phyloP scores from a whole-genome alignment of 805 yeast genomes.

The Diddensiella caesifluorescens region DNA sequence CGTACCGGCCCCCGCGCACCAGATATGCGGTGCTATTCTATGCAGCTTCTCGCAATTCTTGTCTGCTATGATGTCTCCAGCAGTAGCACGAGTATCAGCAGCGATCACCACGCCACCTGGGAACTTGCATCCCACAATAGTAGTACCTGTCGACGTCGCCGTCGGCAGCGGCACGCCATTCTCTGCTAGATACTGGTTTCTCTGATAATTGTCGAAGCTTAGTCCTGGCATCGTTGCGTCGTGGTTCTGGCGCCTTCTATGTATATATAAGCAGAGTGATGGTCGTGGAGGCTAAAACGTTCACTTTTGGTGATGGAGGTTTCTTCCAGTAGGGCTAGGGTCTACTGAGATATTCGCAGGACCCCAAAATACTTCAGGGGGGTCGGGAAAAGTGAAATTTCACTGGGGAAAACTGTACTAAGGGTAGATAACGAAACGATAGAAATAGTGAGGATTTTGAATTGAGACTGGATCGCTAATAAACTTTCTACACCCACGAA shows the following conservation, averaged over 20 bases:
- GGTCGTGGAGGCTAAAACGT: no score
- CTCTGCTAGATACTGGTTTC: constrained; percentile 70
- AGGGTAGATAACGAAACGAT: no score
- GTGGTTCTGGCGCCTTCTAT: not conserved
- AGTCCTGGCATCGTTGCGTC: constrained; percentile 68
- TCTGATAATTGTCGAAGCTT: constrained; percentile 87
- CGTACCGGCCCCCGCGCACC: constrained; percentile 99
- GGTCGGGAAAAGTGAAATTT: no score
- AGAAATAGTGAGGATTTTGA: no score
- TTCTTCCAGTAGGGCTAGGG: no score
- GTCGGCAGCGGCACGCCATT: constrained; percentile 74
- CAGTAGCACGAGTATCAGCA: constrained; percentile 97
- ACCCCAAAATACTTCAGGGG: no score
- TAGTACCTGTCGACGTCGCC: constrained; percentile 98
- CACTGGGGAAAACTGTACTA: no score
- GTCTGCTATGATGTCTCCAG: constrained; percentile 95
- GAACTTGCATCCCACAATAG: constrained; percentile 94
- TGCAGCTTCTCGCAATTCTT: constrained; percentile 96
- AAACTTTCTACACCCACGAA: no score
- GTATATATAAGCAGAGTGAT: no score
- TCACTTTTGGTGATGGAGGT: no score
- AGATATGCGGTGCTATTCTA: constrained; percentile 79
- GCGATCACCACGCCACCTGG: constrained; percentile 95
- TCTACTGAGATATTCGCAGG: no score
- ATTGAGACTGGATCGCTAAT: no score